Evolutionary conservation across 1,139 yeast genomes (phyloP), one percentile per base, ranked within the genome.

Genomic region (Zygosaccharomyces pseudobailii): DNA sequence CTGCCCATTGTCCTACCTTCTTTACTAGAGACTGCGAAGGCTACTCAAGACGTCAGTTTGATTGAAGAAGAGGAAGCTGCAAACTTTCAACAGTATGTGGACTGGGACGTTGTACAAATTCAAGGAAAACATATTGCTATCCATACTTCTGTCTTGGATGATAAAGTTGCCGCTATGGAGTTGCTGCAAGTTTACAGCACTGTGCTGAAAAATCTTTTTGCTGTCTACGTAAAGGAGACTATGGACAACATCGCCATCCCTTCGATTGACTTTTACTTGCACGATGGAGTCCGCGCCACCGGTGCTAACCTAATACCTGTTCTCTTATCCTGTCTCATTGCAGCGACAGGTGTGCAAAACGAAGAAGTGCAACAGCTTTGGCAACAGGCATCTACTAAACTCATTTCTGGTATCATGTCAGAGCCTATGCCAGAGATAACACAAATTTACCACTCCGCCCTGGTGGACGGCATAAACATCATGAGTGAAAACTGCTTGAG

Each of bases 121-220:
- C 83, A 90, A 25, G 98, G 98, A 46, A 90, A 88, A 66, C 90
- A 87, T 62, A 82, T 94, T 62, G 98, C 97, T 22, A 89, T 92
- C 45, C 96, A 90, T 65, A 88, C 97, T 3, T 88, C 96, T 17
- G 75, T 87, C 20, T 74, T 92, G 53, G 98, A 92, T 62, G 97
- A 90, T 56, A 92, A 94, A 70, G 90, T 88, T 6, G 76, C 84
- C 33, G 97, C 98, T 4, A 84, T 92, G 74, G 97, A 92, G 62
- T 73, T 92, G 50, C 74, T 92, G 49, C 80, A 89, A 56, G 79
- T 85, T n/a, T 92, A 94, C 63, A 95, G 97, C 9, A 80, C 84
- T 45, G 87, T 87, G 55, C 76, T 92, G 55, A 88, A 87, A 55
- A 92, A 78, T 31, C 84, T 80, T 49, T 92, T 94, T 67, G 84